Conservation (phyloP, 805 yeast species). For the Nakazawaea ambrosiae region DNA sequence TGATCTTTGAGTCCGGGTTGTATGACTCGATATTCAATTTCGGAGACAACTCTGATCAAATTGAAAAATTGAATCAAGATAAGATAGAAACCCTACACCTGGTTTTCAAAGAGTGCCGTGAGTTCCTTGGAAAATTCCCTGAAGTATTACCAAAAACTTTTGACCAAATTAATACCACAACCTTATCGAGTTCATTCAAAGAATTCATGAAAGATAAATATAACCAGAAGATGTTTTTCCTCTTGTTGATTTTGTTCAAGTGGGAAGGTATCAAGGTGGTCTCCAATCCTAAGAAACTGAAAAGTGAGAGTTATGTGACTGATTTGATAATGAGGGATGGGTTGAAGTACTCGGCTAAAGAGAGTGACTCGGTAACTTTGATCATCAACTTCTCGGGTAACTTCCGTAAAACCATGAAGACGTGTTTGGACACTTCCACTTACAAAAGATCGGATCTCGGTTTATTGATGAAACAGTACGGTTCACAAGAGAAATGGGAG, state of each 20-base stretch:
- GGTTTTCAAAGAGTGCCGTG: conserved; percentile 15
- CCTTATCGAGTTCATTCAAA: conserved; percentile 7
- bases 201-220: conserved; percentile 5
- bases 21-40: conserved; percentile 52
- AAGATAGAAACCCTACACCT: conserved; percentile 15
- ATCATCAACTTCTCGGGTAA: conserved; percentile 28
- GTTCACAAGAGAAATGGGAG: conserved; percentile 36
- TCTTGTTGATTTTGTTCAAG: conserved; percentile 41
- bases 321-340: conserved; percentile 60
- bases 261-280: conserved; percentile 33
- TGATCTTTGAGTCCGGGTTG: conserved; percentile 50
- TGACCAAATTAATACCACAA: no score
- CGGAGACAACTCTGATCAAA: conserved; percentile 19
- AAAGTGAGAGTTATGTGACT: conserved; percentile 30
- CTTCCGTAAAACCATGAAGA: conserved; percentile 21
- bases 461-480: conserved; percentile 44
- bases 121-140: conserved; percentile 14
- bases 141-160: conserved; percentile 4
- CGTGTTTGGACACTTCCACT: conserved; percentile 14
- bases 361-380: conserved; percentile 42
- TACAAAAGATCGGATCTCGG: conserved; percentile 55
- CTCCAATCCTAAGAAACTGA: conserved; percentile 29
- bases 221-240: conserved; percentile 32
- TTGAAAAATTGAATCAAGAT: conserved; percentile 15
- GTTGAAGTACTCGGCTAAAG: conserved; percentile 52